Evolutionary conservation across 768 basidiomycete genomes (phyloP), one percentile per base, ranked within the genome.

Genomic region (Imleria badia): DNA sequence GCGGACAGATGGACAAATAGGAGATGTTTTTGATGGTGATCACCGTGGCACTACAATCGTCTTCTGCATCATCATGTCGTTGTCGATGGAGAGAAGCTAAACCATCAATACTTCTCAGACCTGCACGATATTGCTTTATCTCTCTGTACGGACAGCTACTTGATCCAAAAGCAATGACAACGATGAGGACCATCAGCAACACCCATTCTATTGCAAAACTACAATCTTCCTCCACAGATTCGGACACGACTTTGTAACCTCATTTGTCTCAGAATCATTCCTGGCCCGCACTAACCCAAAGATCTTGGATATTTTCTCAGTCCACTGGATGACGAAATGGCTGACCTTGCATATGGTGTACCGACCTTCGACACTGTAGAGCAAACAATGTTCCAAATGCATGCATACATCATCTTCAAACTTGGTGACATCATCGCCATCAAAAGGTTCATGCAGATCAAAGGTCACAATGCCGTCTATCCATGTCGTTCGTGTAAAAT

Each of bases 351-450:
- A 6, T 3, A 8, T 23, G 45, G 45, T 17, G 10, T 47, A 2
- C 7, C 7, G 0, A 47, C 34, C 1, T 47, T 47, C 13, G 22
- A 47, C 6, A 3, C 15, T 3, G 8, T 10, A 1, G 3, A 13
- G n/a, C 14, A 15, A 26, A 15, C 7, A 3, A n/a, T 17, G 1
- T 44, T 44, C n/a, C 6, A 9, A 2, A 6, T 44, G 1, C 17
- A n/a, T 17, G 42, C 42, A 6, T 44, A 44, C 11, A 3, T 60
- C 3, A 48, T 78, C 6, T 58, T 71, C 42, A 58, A 56, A 4
- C 38, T 60, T 1, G 74, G 75, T 0, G 73, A 78, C 52, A 76
- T 76, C 15, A 45, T 67, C n/a, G 71, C 72, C 0, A 63, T 75
- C 2, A 54, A 66, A 23, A 71, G 71, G 52, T 39, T 70, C 13